phyloP scores from a whole-genome alignment of 768 basidiomycete genomes.

The Auricularia cornea region DNA sequence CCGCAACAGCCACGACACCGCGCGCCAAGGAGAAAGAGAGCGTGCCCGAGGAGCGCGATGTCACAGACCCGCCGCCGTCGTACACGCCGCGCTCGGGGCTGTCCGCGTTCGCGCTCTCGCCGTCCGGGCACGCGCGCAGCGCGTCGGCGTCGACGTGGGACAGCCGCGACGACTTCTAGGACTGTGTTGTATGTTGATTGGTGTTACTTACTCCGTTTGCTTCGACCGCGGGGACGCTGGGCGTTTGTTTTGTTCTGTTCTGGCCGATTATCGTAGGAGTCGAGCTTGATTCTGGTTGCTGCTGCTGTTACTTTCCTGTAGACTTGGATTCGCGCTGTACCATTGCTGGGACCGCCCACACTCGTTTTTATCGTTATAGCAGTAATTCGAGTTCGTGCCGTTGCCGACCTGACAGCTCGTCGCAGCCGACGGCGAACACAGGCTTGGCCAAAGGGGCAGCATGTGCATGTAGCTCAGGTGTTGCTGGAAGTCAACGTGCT shows the following conservation, averaged over 20 bases:
- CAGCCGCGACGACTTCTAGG: background rate
- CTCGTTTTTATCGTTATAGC: background rate
- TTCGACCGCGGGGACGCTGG: no score
- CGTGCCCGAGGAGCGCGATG: background rate
- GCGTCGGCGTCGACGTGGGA: background rate
- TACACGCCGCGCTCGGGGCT: background rate
- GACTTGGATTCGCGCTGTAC: no score
- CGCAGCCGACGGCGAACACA: no score
- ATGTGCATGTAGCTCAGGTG: no score
- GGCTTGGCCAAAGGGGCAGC: no score
- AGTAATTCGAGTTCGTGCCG: background rate
- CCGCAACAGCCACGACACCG: background rate
- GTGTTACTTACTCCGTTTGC: no score
- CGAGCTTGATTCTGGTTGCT: background rate
- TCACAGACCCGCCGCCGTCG: background rate
- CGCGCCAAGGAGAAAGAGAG: background rate
- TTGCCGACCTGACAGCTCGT: no score
- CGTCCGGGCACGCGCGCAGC: background rate
- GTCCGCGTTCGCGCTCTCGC: background rate
- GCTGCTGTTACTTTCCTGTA: background rate
- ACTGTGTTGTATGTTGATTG: no score
- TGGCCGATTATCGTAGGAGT: background rate
- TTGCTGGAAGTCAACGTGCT: no score
- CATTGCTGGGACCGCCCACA: background rate
- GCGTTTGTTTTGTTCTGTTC: background rate